These are phyloP conservation scores for Pichia sp. DNA, from an alignment of 1,139 yeast genomes.

Conservation along the genomic window DNA sequence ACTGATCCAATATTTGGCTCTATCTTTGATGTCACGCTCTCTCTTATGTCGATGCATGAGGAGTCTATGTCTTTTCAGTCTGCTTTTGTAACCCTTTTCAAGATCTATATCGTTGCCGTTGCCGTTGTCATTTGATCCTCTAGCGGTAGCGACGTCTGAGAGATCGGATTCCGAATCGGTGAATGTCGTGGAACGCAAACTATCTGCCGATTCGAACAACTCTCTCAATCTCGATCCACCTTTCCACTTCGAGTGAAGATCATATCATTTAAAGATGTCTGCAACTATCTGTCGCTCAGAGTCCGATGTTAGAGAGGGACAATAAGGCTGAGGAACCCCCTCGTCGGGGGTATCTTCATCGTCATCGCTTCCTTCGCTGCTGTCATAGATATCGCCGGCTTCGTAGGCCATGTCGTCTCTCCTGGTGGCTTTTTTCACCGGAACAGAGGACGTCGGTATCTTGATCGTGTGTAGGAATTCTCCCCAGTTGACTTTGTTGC, in stretches of 20 bases:
- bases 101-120: conserved; percentile 11
- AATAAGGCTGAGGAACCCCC: neutral
- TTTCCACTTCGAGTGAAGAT: conserved; percentile 55
- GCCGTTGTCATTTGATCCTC: neutral
- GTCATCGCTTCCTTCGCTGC: neutral
- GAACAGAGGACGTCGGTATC: conserved; percentile 8
- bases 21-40: conserved; percentile 34
- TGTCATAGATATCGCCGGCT: neutral
- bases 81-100: conserved; percentile 19
- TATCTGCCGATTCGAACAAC: conserved; percentile 43
- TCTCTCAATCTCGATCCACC: conserved; percentile 61
- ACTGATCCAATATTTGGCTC: conserved; percentile 65
- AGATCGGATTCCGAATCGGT: neutral
- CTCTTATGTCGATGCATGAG: conserved; percentile 23
- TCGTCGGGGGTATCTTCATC: neutral
- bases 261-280: conserved; percentile 19
- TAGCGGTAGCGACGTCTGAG: neutral
- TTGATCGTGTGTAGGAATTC: conserved; percentile 26
- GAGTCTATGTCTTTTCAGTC: conserved; percentile 25
- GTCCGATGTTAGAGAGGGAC: neutral
- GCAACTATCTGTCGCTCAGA: neutral
- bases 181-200: neutral
- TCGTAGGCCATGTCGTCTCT: neutral
- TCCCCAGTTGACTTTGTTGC: conserved; percentile 25
- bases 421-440: conserved; percentile 1